Conservation (phyloP, 163 green algal species). For the Chlamydomonas reinhardtii region DNA sequence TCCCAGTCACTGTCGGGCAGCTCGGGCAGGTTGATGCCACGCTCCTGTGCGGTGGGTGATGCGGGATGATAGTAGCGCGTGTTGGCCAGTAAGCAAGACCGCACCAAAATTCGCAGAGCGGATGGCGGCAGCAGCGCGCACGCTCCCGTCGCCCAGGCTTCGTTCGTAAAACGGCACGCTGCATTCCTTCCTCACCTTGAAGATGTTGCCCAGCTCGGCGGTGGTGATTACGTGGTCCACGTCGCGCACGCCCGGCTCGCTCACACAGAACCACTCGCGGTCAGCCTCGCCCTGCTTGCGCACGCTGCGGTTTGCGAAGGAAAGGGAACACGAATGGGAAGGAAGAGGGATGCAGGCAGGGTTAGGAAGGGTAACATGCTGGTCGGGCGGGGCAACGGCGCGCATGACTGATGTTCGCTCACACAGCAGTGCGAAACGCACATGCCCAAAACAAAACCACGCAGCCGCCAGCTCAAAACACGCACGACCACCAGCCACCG, state of each 20-base stretch:
- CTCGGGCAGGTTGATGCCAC: conserved; percentile 23
- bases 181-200: conserved; percentile 57
- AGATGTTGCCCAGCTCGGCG: conserved; percentile 66
- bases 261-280: conserved; percentile 58
- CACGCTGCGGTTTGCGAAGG: neutral
- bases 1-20: conserved; percentile 71
- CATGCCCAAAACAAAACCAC: no score
- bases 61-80: no score
- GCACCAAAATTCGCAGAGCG: no score
- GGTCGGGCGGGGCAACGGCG: no score
- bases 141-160: no score
- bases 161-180: no score
- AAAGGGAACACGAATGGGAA: no score
- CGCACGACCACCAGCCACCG: no score
- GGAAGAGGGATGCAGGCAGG: neutral
- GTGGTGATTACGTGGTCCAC: conserved; percentile 85
- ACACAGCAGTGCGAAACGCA: no score
- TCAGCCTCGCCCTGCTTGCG: conserved; percentile 57
- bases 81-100: no score
- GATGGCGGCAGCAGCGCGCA: no score
- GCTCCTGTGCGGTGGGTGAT: conserved; percentile 11
- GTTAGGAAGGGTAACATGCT: neutral
- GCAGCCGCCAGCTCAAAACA: neutral
- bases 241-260: conserved; percentile 55
- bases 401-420: no score